phyloP scores from a whole-genome alignment of 176 grass and related monocot species.

The Hordeum marinum region DNA sequence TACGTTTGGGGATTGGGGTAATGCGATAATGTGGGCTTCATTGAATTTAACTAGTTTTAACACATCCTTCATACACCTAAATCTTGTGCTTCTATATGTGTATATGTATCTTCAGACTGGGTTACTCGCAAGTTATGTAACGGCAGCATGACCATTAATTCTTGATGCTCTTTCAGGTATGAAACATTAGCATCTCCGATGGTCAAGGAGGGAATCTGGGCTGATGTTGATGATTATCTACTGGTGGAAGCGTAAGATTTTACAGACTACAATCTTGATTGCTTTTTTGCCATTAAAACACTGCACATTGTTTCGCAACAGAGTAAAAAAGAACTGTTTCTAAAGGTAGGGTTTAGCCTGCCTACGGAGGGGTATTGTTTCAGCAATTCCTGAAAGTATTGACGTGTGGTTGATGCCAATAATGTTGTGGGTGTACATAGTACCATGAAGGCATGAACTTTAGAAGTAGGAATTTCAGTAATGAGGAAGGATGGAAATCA shows the following conservation, averaged over 20 bases:
- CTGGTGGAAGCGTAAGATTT: constrained; percentile 65
- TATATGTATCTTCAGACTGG: constrained; percentile 16
- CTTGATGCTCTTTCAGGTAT: constrained; percentile 47
- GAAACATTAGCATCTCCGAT: constrained; percentile 54
- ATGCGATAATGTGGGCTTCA: background rate
- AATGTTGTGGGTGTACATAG: background rate
- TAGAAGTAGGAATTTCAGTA: background rate
- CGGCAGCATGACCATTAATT: background rate
- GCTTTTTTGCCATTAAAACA: constrained; percentile 1
- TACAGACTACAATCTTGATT: background rate
- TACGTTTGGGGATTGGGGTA: background rate
- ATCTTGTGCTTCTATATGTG: background rate
- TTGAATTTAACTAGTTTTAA: background rate
- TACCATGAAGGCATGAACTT: background rate
- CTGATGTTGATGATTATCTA: constrained; percentile 62
- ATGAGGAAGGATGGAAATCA: background rate
- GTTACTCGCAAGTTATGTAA: background rate
- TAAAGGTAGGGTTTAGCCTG: background rate
- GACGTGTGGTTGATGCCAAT: background rate
- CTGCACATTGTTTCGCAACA: background rate
- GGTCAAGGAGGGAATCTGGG: constrained; percentile 57
- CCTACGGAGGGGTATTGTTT: background rate
- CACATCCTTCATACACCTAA: background rate
- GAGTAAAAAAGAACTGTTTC: background rate
- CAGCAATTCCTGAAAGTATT: background rate